phyloP scores from a whole-genome alignment of 169 alveolate species.

The Fabrea salina region DNA sequence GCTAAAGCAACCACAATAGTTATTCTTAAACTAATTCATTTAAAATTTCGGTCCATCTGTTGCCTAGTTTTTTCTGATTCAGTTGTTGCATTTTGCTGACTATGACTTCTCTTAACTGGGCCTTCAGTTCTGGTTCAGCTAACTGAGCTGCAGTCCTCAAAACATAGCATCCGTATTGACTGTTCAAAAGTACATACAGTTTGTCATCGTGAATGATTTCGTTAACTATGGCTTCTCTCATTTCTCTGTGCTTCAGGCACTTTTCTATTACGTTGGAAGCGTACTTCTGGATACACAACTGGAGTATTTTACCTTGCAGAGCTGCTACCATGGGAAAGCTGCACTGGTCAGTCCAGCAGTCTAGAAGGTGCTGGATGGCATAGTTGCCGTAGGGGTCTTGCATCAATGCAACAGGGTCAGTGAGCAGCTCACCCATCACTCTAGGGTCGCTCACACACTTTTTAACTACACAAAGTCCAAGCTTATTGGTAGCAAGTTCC shows the following conservation, averaged over 20 bases:
- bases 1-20: no score
- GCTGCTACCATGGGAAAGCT: slow-evolving; percentile 37
- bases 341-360: slow-evolving; percentile 44
- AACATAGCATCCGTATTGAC: slow-evolving; percentile 29
- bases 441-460: slow-evolving; percentile 36
- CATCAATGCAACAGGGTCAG: slow-evolving; percentile 57
- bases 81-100: neutral
- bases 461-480: slow-evolving; percentile 74
- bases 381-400: slow-evolving; percentile 82
- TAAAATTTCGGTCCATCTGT: slow-evolving; percentile 23
- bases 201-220: slow-evolving; percentile 4
- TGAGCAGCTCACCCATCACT: slow-evolving; percentile 29
- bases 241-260: slow-evolving; percentile 34
- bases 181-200: neutral
- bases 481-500: slow-evolving; percentile 21
- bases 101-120: neutral
- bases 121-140: neutral
- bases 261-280: slow-evolving; percentile 78
- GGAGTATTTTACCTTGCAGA: slow-evolving; percentile 44
- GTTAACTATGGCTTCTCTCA: slow-evolving; percentile 5
- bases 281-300: slow-evolving; percentile 67
- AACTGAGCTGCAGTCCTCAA: slow-evolving; percentile 17
- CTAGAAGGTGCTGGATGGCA: slow-evolving; percentile 66
- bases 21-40: no score
- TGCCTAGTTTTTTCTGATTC: slow-evolving; percentile 3